phyloP scores from a whole-genome alignment of 2,329 filamentous ascomycete species.

The Neodidymelliopsis sp. region DNA sequence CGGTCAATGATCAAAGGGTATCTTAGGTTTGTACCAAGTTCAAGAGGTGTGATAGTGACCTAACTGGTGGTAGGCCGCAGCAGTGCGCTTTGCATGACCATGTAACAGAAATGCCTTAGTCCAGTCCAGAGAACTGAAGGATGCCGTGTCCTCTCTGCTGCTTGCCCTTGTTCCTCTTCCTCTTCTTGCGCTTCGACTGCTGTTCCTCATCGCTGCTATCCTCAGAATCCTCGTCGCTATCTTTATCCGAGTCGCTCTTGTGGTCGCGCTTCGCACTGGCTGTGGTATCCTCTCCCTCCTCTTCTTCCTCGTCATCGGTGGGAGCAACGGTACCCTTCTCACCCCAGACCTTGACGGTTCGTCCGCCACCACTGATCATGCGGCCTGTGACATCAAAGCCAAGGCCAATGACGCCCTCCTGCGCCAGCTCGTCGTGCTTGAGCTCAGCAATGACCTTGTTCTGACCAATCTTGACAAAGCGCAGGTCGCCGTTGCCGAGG shows the following conservation, averaged over 20 bases:
- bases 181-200: slow-evolving; percentile 54
- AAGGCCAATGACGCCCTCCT: slow-evolving; percentile 80
- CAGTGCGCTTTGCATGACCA: too few relatives aligned
- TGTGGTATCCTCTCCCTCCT: slow-evolving; percentile 58
- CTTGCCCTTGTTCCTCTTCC: slow-evolving; percentile 49
- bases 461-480: slow-evolving; percentile 76
- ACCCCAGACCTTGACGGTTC: slow-evolving; percentile 88
- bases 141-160: slow-evolving; percentile 45
- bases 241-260: slow-evolving; percentile 56
- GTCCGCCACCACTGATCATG: slow-evolving; percentile 88
- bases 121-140: slow-evolving; percentile 46
- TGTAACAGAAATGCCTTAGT: slow-evolving; percentile 23
- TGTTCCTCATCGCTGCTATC: slow-evolving; percentile 55
- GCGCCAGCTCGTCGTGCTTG: slow-evolving; percentile 76
- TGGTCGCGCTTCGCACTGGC: slow-evolving; percentile 37
- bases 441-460: slow-evolving; percentile 75
- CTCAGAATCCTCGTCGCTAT: slow-evolving; percentile 51
- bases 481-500: slow-evolving; percentile 79
- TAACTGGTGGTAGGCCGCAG: too few relatives aligned
- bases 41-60: too few relatives aligned
- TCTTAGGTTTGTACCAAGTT: too few relatives aligned
- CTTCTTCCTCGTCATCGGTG: slow-evolving; percentile 57
- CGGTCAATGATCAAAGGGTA: too few relatives aligned
- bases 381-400: slow-evolving; percentile 85
- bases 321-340: slow-evolving; percentile 67